These are phyloP conservation scores for Fusarium veterinarium DNA, from an alignment of 2,329 filamentous ascomycete genomes.

Conservation along the genomic window DNA sequence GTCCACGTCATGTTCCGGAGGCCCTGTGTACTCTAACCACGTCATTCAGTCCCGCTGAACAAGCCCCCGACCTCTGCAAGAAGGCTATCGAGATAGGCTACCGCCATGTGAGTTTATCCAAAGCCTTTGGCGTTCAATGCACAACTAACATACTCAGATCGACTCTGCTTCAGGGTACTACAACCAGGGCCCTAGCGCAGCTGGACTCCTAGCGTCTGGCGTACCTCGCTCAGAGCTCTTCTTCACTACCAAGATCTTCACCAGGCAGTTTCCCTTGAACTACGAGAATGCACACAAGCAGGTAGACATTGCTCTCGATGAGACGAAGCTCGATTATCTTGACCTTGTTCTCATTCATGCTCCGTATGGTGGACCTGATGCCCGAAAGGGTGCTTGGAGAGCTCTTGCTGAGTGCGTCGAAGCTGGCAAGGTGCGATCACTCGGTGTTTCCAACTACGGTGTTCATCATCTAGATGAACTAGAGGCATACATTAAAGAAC, in stretches of 20 bases:
- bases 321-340: constrained; percentile 73
- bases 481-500: constrained; percentile 67
- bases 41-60: constrained; percentile 45
- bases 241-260: constrained; percentile 68
- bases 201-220: constrained; percentile 55
- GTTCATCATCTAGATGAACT: constrained; percentile 72
- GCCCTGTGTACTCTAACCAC: constrained; percentile 8
- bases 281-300: constrained; percentile 74
- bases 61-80: constrained; percentile 52
- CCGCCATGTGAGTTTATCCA: constrained; percentile 57
- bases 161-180: constrained; percentile 65
- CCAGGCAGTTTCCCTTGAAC: constrained; percentile 51
- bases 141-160: constrained; percentile 50
- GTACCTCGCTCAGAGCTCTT: constrained; percentile 62
- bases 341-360: constrained; percentile 74
- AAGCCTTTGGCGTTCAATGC: background rate
- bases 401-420: constrained; percentile 73
- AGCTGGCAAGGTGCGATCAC: constrained; percentile 69
- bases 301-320: constrained; percentile 71
- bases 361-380: constrained; percentile 67
- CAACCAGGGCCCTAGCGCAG: constrained; percentile 63
- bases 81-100: constrained; percentile 64
- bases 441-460: constrained; percentile 75
- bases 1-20: constrained; percentile 26
- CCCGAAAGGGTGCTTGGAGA: constrained; percentile 69